These are phyloP conservation scores for Claviceps spartinae DNA, from an alignment of 2,329 filamentous ascomycete genomes.

Conservation along the genomic window DNA sequence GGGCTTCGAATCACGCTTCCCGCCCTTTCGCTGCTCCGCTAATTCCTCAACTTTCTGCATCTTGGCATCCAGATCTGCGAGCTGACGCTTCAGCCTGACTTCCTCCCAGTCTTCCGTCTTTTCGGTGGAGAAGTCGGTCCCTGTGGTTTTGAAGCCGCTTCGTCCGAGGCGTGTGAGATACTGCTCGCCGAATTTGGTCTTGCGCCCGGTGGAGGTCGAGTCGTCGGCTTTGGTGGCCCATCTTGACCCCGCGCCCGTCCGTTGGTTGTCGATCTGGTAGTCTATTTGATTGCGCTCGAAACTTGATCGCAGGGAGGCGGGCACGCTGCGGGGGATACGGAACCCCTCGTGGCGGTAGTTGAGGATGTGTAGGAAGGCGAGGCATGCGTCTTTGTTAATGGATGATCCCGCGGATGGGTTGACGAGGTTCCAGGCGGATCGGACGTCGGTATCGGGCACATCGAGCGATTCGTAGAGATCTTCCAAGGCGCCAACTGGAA, in stretches of 20 bases:
- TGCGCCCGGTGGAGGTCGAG: conserved; percentile 70
- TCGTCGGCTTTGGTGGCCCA: conserved; percentile 74
- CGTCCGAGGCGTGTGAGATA: conserved; percentile 86
- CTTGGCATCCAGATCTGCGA: conserved; percentile 79
- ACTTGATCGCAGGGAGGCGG: conserved; percentile 75
- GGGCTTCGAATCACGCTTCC: conserved; percentile 64
- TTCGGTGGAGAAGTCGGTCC: conserved; percentile 79
- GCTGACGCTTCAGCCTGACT: conserved; percentile 83
- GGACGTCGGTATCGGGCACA: conserved; percentile 63
- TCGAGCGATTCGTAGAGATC: conserved; percentile 75
- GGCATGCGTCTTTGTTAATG: conserved; percentile 87
- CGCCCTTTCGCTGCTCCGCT: conserved; percentile 48
- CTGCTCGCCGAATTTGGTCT: conserved; percentile 94
- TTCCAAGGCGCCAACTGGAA: conserved; percentile 58
- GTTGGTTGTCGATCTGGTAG: conserved; percentile 75
- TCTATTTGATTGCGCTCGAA: conserved; percentile 96
- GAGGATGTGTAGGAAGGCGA: conserved; percentile 92
- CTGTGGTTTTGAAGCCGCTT: conserved; percentile 63
- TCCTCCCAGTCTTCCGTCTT: conserved; percentile 96
- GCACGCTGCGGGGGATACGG: conserved; percentile 83
- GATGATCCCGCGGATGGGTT: conserved; percentile 73
- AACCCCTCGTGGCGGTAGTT: conserved; percentile 92
- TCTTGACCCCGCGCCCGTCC: conserved; percentile 48
- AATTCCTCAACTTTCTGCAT: conserved; percentile 69
- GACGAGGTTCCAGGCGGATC: conserved; percentile 92